A percentile compares a stretch with the other conserved stretches of the same genome.
These are phyloP conservation scores for Lentinus polychrous DNA, from an alignment of 1,284 basidiomycete genomes.

Conservation along the genomic window DNA sequence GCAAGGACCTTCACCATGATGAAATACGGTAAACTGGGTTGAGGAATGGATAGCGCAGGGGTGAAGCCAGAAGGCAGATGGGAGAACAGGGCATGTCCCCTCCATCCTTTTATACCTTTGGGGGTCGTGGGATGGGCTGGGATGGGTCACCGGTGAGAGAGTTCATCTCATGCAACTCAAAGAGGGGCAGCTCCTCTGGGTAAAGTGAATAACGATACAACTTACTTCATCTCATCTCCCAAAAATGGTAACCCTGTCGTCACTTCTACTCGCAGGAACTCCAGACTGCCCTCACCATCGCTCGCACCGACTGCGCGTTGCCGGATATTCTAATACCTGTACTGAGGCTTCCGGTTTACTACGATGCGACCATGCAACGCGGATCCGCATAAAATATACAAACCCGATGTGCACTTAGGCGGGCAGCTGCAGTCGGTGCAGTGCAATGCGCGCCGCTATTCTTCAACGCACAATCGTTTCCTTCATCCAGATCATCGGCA, in stretches of 20 bases:
- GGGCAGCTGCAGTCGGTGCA: too few species aligned
- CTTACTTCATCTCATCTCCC: constrained; percentile 4
- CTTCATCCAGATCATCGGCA: constrained; percentile 1
- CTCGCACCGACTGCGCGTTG: too few species aligned
- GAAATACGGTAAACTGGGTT: not conserved
- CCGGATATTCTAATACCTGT: too few species aligned
- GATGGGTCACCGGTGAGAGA: constrained; percentile 3
- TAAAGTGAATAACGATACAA: not conserved
- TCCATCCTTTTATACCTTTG: not conserved
- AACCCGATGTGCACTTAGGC: too few species aligned
- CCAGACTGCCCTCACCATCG: not conserved
- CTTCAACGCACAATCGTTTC: too few species aligned
- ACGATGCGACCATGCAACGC: too few species aligned
- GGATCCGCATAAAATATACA: too few species aligned
- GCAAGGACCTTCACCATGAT: constrained; percentile 37
- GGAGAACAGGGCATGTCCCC: not conserved
- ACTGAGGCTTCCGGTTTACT: too few species aligned
- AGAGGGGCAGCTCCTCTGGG: not conserved
- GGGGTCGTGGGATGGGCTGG: constrained; percentile 2
- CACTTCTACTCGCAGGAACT: not conserved
- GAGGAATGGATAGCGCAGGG: not conserved
- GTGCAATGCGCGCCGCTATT: too few species aligned
- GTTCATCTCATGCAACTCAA: not conserved
- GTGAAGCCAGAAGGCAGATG: not conserved
- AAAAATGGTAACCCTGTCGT: not conserved